These are phyloP conservation scores for Didymella glomerata DNA, from an alignment of 2,329 filamentous ascomycete species.

Conservation along the genomic window DNA sequence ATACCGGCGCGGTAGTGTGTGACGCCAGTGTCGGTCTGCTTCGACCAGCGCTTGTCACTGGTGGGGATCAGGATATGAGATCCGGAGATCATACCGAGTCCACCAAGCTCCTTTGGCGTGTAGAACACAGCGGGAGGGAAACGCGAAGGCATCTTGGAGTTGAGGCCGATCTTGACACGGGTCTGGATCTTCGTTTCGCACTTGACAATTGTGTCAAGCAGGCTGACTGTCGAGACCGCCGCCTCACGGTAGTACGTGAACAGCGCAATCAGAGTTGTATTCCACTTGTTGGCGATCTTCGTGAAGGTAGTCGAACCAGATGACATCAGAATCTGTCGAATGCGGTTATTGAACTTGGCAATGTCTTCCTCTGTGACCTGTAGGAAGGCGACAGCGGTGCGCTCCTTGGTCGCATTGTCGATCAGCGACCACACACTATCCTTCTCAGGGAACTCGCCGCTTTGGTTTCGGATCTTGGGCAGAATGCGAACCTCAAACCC, in stretches of 20 bases:
- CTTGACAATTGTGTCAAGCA: constrained; percentile 98
- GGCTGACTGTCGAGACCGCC: constrained; percentile 90
- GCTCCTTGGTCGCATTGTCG: constrained; percentile 95
- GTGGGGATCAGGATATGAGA: constrained; percentile 97
- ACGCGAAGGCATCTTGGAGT: constrained; percentile 99
- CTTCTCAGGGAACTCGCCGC: constrained; percentile 96
- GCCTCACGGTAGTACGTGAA: constrained; percentile 99
- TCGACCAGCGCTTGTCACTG: constrained; percentile 97
- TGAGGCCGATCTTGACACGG: constrained; percentile 96
- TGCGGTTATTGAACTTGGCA: constrained; percentile 98
- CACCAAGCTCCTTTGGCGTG: constrained; percentile 96
- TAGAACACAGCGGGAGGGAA: constrained; percentile 99
- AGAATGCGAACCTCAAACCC: constrained; percentile 97
- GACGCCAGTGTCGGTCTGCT: constrained; percentile 96
- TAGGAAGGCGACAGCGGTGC: constrained; percentile 95
- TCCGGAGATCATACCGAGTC: constrained; percentile 97
- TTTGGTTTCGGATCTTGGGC: constrained; percentile 92
- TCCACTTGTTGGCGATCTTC: constrained; percentile 99
- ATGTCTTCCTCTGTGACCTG: constrained; percentile 98
- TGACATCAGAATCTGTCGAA: constrained; percentile 98
- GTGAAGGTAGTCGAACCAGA: constrained; percentile 99
- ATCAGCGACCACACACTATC: constrained; percentile 98
- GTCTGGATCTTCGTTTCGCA: constrained; percentile 99
- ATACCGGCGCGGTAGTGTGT: constrained; percentile 97
- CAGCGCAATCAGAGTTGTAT: constrained; percentile 93